Evolutionary conservation across 2,329 filamentous ascomycete species (phyloP).

Genomic region (Ceratocystis huliohia): DNA sequence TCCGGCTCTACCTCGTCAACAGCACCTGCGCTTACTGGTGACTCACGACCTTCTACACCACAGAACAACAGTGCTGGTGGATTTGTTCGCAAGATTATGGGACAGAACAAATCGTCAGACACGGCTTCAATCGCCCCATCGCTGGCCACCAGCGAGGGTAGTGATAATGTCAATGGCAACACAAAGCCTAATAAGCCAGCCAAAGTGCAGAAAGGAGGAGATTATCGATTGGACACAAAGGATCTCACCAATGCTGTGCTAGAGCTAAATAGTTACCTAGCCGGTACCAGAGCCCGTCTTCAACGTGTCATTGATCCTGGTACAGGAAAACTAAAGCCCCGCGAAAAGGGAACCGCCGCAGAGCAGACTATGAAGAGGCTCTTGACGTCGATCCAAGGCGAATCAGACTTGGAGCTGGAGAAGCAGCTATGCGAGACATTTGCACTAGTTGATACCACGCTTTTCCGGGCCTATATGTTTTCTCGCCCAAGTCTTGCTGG

Average conservation of each 20-base stretch:
- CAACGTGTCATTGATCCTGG: conserved; percentile 50
- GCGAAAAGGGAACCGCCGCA: conserved; percentile 34
- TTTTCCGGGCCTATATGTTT: conserved; percentile 94
- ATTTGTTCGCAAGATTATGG: conserved; percentile 44
- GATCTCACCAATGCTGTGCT: conserved; percentile 71
- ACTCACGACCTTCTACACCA: conserved; percentile 17
- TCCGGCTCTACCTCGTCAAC: background rate
- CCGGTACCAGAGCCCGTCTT: conserved; percentile 61
- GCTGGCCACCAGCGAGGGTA: conserved; percentile 37
- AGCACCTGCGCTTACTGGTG: background rate
- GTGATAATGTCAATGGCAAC: conserved; percentile 42
- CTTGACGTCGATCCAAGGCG: conserved; percentile 37
- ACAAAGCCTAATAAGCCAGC: conserved; percentile 24
- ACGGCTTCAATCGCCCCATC: conserved; percentile 28
- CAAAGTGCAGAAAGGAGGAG: conserved; percentile 34
- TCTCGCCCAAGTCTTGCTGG: conserved; percentile 72
- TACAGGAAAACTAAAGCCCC: conserved; percentile 47
- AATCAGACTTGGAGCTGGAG: conserved; percentile 50
- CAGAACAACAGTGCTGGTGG: conserved; percentile 28
- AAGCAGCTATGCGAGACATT: conserved; percentile 63
- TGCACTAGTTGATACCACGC: conserved; percentile 76
- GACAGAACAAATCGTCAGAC: conserved; percentile 22
- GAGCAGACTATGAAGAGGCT: conserved; percentile 39
- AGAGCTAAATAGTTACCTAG: conserved; percentile 76
- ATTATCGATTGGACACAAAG: conserved; percentile 57